phyloP scores from a whole-genome alignment of 2,329 filamentous ascomycete species.

The Penicillium sp. region DNA sequence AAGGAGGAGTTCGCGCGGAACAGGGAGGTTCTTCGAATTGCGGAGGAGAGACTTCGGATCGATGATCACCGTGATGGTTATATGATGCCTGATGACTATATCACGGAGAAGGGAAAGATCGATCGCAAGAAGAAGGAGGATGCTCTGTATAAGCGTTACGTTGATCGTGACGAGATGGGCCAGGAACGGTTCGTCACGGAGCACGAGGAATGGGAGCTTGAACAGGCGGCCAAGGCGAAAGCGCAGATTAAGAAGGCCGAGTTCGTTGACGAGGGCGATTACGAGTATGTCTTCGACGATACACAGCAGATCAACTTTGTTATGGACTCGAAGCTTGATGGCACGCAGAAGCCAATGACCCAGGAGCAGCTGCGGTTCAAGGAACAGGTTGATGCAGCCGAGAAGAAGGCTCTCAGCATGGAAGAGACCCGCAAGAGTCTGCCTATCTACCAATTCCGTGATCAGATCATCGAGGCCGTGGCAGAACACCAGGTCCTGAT shows the following conservation, averaged over 20 bases:
- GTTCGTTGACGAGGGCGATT: slow-evolving; percentile 76
- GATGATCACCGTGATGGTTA: slow-evolving; percentile 94
- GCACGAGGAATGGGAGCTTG: slow-evolving; percentile 92
- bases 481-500: slow-evolving; percentile 83
- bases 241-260: slow-evolving; percentile 78
- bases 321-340: slow-evolving; percentile 70
- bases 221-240: slow-evolving; percentile 85
- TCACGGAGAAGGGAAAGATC: slow-evolving; percentile 89
- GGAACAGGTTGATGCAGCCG: slow-evolving; percentile 82
- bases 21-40: slow-evolving; percentile 75
- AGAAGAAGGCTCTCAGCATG: slow-evolving; percentile 83
- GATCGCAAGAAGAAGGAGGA: slow-evolving; percentile 85
- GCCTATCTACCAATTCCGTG: slow-evolving; percentile 85
- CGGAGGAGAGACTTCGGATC: slow-evolving; percentile 81
- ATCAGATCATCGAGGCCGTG: slow-evolving; percentile 85
- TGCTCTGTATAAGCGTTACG: slow-evolving; percentile 84
- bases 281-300: slow-evolving; percentile 91
- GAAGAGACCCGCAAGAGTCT: slow-evolving; percentile 88
- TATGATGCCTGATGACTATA: slow-evolving; percentile 89
- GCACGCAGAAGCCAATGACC: slow-evolving; percentile 70
- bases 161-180: slow-evolving; percentile 83
- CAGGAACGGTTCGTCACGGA: slow-evolving; percentile 90
- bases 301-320: slow-evolving; percentile 85
- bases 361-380: slow-evolving; percentile 78
- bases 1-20: slow-evolving; percentile 89